Base-by-base conservation (phyloP, 129 eudicot genomes). In the Centella asiatica region DNA sequence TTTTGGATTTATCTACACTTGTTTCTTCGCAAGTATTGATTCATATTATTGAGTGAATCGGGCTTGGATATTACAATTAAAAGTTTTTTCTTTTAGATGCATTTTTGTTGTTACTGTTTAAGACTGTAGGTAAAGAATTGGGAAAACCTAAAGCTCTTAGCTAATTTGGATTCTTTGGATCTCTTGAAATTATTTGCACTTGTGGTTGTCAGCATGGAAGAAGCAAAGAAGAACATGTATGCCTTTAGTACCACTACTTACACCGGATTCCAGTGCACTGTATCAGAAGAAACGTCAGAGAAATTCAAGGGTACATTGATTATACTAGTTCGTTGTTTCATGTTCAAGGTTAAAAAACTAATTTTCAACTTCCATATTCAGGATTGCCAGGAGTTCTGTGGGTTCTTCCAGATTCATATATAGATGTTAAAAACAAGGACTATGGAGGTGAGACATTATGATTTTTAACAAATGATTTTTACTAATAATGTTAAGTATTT, bases 301-400 rank as follows among this genome's bases (percentile, higher is more conserved):
- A 93, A 93, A 46, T 85, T 93, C 70, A 85, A 88, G 70, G 99
- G 96, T 87, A 60, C 64, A 68, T 57, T 10, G 3, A 28, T 23
- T 42, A 64, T 33, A 17, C 44, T 9, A n/a, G 29, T 7, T 49
- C 32, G 22, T 28, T 42, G 17, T 24, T 29, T 64, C 22, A 64
- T 32, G 1, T n/a, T 28, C 5, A 5, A 1, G 36, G 39, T 1
- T 4, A 58, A 42, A n/a, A 49, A 48, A 27, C 29, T 57, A 37
- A 15, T 29, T 60, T 11, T 44, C 44, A 4, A 40, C 17, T 10
- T 64, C 36, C 25, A 42, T 58, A 24, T 66, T 69, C 70, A 92
- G 99, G 99, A 71, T 68, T 93, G 60, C 99, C 99, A n/a, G 99
- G 99, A 76, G 99, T 93, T 61, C 81, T 88, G 51, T 93, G 96